Evolutionary conservation across 1,139 yeast genomes (phyloP), one percentile per base, ranked within the genome.

Genomic region (Wickerhamomyces sp.): DNA sequence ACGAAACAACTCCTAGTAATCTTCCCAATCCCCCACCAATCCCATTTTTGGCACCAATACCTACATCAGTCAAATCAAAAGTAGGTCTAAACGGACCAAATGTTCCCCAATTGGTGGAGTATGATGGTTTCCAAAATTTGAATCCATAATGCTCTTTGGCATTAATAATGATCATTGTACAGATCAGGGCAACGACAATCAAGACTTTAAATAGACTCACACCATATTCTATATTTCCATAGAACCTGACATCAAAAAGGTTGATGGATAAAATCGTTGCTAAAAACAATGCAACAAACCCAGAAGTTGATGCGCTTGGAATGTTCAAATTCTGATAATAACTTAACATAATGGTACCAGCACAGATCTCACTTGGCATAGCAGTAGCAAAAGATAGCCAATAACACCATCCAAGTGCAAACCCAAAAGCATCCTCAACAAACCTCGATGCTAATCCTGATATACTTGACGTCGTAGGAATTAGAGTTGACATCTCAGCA

Each of bases 371-470:
- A 0, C 91, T 79, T 0, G 96, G 90, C 45, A 87, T 67, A 0
- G 90, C 88, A 45, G 85, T 68, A 7, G 86, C 74, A 62, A 85
- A 86, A 48, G 88, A 78, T 14, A 84, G 63, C 79, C 91, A 87
- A 63, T 88, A 88, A 39, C 80, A 70, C 73, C 90, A 76, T 0
- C 95, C 95, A 0, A 86, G 71, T 1, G 94, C 82, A 62, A 87
- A 85, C 0, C 96, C 96, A 61, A 88, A 79, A 0, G 95, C 87
- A 55, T 84, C 90, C 59, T 88, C 95, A 2, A 87, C 88, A 64
- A 88, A 87, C 41, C 95, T 68, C 0, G 93, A 78, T 2, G 89
- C 79, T 29, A 86, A 70, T 0, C 89, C 89, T 2, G 86, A 79
- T 23, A 83, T 84, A 7, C 95, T 94, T 43, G 89, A 90, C 27